phyloP scores from a whole-genome alignment of 352 stramenopile genomes.

The Phytophthora megakarya region DNA sequence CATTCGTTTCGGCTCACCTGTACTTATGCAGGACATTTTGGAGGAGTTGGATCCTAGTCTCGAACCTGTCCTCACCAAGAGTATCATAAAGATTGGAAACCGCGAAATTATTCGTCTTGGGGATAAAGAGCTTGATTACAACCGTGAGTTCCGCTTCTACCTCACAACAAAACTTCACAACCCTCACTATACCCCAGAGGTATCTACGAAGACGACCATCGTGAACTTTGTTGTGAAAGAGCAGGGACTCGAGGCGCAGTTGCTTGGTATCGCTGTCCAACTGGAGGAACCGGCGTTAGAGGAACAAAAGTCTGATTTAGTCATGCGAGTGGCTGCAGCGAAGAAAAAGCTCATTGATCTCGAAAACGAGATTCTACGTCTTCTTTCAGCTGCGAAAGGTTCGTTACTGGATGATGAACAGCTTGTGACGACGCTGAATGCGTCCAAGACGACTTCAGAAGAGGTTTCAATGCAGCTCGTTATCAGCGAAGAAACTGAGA shows the following conservation, averaged over 20 bases:
- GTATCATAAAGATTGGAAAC: slow-evolving; percentile 94
- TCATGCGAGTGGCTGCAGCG: slow-evolving; percentile 89
- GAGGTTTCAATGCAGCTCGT: slow-evolving; percentile 94
- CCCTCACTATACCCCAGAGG: slow-evolving; percentile 95
- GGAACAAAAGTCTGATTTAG: slow-evolving; percentile 93
- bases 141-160: slow-evolving; percentile 94
- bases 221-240: slow-evolving; percentile 98
- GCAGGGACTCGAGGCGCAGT: slow-evolving; percentile 93
- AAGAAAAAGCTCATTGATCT: slow-evolving; percentile 96
- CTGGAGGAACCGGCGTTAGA: slow-evolving; percentile 94
- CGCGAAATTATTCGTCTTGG: slow-evolving; percentile 93
- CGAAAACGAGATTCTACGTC: slow-evolving; percentile 94
- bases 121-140: slow-evolving; percentile 97
- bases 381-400: slow-evolving; percentile 92
- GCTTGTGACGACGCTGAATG: slow-evolving; percentile 95
- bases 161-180: slow-evolving; percentile 97
- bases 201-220: slow-evolving; percentile 96
- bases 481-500: slow-evolving; percentile 94
- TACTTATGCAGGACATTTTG: slow-evolving; percentile 95
- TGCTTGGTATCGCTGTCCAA: slow-evolving; percentile 94
- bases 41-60: slow-evolving; percentile 96
- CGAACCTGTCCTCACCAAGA: slow-evolving; percentile 94
- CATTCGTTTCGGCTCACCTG: slow-evolving; percentile 93
- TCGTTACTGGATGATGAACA: slow-evolving; percentile 94
- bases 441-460: slow-evolving; percentile 94